Conservation (phyloP, 768 basidiomycete species). For the Russula dissimulans region DNA sequence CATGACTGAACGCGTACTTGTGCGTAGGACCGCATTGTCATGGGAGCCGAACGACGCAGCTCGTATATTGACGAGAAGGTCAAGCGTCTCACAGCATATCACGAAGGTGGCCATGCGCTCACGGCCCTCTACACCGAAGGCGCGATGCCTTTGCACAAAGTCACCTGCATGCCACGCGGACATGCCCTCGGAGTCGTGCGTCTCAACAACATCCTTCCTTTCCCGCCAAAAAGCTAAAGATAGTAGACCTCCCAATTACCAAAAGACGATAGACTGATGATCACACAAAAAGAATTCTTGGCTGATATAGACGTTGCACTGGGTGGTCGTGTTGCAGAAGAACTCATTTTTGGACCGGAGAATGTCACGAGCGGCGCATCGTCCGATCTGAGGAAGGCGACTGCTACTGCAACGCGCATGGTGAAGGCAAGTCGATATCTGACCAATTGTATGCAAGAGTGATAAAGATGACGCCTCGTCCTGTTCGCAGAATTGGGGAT, state of each 20-base stretch:
- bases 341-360: constrained; percentile 79
- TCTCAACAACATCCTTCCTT: constrained; percentile 16
- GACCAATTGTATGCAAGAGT: not conserved
- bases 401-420: constrained; percentile 73
- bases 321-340: constrained; percentile 94
- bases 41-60: constrained; percentile 93
- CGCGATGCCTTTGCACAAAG: constrained; percentile 95
- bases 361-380: constrained; percentile 88
- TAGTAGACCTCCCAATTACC: constrained; percentile 64
- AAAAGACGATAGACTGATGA: constrained; percentile 63
- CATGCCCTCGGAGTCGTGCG: constrained; percentile 82
- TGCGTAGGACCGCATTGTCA: constrained; percentile 77
- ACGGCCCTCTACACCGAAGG: constrained; percentile 91
- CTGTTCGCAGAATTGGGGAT: constrained; percentile 56
- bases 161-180: constrained; percentile 94
- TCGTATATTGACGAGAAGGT: constrained; percentile 81
- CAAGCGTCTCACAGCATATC: constrained; percentile 89
- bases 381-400: constrained; percentile 78
- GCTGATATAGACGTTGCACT: constrained; percentile 86
- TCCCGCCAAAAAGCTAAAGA: not conserved
- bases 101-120: constrained; percentile 96
- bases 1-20: not conserved
- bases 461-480: not conserved
- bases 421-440: constrained; percentile 60
- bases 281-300: constrained; percentile 64